These are phyloP conservation scores for Cyclostephanos invisitatus DNA, from an alignment of 108 stramenopile genomes.

Conservation along the genomic window DNA sequence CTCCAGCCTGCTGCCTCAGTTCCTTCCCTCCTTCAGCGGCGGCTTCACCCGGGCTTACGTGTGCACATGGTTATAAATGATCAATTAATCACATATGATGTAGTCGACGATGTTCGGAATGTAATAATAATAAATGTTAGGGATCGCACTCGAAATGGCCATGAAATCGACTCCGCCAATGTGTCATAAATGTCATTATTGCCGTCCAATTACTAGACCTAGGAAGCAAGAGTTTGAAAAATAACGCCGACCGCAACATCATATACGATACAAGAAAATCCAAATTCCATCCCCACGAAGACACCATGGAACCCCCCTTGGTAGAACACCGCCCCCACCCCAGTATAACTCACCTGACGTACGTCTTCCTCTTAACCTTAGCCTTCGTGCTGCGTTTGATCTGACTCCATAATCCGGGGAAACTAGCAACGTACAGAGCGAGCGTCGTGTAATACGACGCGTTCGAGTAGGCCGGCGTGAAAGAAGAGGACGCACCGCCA, in stretches of 20 bases:
- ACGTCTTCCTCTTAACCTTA: conserved; percentile 88
- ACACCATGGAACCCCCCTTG: too few species aligned
- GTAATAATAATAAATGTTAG: not conserved
- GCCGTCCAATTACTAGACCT: too few species aligned
- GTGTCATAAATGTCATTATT: too few species aligned
- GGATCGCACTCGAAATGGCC: not conserved
- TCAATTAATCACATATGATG: not conserved
- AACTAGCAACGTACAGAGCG: conserved; percentile 80
- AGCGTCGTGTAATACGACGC: conserved; percentile 91
- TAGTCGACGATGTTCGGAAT: not conserved
- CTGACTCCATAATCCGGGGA: conserved; percentile 91
- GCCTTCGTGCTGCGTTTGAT: conserved; percentile 90
- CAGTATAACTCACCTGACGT: conserved; percentile 58
- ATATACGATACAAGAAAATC: not conserved
- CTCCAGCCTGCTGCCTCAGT: conserved; percentile 85
- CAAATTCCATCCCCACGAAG: not conserved
- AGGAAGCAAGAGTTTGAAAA: too few species aligned
- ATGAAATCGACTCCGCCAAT: too few species aligned
- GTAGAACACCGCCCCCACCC: not conserved
- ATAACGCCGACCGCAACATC: too few species aligned
- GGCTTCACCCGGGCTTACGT: conserved; percentile 50
- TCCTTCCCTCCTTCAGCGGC: conserved; percentile 53
- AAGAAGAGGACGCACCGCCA: conserved; percentile 14
- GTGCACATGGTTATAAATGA: not conserved
- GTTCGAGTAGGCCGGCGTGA: conserved; percentile 69